Conservation (phyloP, 2,329 filamentous ascomycete species). For the Diaporthe sp. region DNA sequence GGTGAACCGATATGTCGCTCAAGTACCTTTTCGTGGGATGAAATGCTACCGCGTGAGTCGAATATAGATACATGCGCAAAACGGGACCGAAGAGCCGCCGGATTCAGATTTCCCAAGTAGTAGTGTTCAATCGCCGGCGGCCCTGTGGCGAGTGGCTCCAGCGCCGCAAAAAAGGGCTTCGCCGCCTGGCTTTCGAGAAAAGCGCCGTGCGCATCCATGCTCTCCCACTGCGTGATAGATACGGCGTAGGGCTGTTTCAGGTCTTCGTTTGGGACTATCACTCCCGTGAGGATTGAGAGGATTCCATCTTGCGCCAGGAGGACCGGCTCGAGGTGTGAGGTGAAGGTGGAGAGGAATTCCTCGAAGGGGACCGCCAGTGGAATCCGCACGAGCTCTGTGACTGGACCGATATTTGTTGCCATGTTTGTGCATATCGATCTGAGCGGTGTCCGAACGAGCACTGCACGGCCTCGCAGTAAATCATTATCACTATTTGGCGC, state of each 20-base stretch:
- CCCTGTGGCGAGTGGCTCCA: conserved; percentile 11
- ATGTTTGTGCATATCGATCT: neutral
- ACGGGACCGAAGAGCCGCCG: neutral
- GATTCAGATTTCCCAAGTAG: neutral
- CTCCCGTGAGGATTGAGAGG: conserved; percentile 7
- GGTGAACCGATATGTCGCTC: neutral
- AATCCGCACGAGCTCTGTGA: conserved; percentile 29
- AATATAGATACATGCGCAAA: conserved; percentile 3
- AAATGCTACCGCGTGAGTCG: neutral
- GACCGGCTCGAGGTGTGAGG: conserved; percentile 14
- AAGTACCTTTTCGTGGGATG: neutral
- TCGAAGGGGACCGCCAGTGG: conserved; percentile 15
- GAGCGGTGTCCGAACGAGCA: neutral
- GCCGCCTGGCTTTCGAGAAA: conserved; percentile 3
- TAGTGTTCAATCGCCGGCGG: conserved; percentile 26
- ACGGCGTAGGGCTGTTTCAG: neutral
- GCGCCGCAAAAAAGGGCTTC: conserved; percentile 1
- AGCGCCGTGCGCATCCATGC: conserved; percentile 12
- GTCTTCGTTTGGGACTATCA: neutral
- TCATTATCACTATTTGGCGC: neutral
- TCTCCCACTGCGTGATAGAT: conserved; percentile 26
- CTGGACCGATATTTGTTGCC: neutral
- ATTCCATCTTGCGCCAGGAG: conserved; percentile 15
- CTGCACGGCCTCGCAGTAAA: neutral
- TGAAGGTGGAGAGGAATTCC: conserved; percentile 14